These are phyloP conservation scores for Fusarium sp. DNA, from an alignment of 2,329 filamentous ascomycete genomes.

Conservation along the genomic window DNA sequence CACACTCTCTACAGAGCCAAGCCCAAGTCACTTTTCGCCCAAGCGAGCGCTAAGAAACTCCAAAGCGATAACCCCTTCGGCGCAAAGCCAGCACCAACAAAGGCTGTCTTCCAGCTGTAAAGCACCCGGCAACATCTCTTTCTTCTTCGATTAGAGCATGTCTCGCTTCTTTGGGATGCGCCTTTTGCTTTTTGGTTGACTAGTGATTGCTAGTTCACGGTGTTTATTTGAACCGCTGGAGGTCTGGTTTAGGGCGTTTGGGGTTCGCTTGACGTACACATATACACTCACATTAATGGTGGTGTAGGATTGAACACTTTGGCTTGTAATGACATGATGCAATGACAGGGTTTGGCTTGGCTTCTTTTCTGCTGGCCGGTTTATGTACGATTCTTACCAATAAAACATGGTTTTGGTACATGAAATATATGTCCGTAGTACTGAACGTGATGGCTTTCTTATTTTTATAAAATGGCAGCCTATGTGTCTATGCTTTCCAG, in stretches of 20 bases:
- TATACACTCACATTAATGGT: slow-evolving; percentile 24
- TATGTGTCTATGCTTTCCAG: slow-evolving; percentile 66
- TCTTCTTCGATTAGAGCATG: slow-evolving; percentile 33
- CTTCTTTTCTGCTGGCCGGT: slow-evolving; percentile 37
- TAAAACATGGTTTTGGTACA: slow-evolving; percentile 25
- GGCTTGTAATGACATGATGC: slow-evolving; percentile 50
- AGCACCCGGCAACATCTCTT: slow-evolving; percentile 4
- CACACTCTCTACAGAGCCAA: slow-evolving; percentile 62
- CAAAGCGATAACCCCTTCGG: slow-evolving; percentile 59
- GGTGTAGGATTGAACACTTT: slow-evolving; percentile 40
- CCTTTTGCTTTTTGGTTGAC: slow-evolving; percentile 31
- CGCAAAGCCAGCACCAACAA: slow-evolving; percentile 52
- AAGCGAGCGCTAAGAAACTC: slow-evolving; percentile 73
- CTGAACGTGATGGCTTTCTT: slow-evolving; percentile 7
- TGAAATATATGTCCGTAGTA: neutral
- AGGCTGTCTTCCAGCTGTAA: slow-evolving; percentile 41
- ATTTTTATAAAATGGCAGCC: slow-evolving; percentile 1
- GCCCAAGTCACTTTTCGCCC: slow-evolving; percentile 76
- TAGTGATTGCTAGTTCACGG: slow-evolving; percentile 11
- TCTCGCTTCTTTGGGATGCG: slow-evolving; percentile 15
- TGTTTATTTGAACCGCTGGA: slow-evolving; percentile 36
- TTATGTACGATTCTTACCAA: slow-evolving; percentile 41
- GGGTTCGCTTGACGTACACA: slow-evolving; percentile 40
- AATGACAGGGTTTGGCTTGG: slow-evolving; percentile 43
- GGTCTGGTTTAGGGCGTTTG: slow-evolving; percentile 38